These are phyloP conservation scores for Neocucurbitaria cava DNA, from an alignment of 2,329 filamentous ascomycete species.

Conservation along the genomic window DNA sequence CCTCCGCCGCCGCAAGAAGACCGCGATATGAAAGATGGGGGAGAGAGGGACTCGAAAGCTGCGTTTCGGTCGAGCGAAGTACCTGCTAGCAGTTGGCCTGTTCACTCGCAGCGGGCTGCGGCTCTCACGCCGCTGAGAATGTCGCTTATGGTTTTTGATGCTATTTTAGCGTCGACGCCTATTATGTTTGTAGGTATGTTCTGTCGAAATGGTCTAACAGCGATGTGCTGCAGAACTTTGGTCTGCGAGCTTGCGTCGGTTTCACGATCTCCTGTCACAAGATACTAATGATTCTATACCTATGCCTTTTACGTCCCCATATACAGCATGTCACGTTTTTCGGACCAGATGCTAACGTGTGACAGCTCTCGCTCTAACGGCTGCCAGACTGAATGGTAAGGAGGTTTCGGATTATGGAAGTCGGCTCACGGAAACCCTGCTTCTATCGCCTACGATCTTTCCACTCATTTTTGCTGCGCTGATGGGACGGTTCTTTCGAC, in stretches of 20 bases:
- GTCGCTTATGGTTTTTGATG: constrained; percentile 29
- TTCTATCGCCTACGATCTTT: constrained; percentile 38
- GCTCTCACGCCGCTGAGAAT: constrained; percentile 26
- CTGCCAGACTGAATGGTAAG: constrained; percentile 29
- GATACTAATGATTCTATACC: neutral
- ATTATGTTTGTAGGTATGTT: constrained; percentile 35
- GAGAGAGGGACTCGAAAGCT: constrained; percentile 6
- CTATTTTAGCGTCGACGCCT: constrained; percentile 31
- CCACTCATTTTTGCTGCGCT: constrained; percentile 39
- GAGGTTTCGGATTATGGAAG: constrained; percentile 19
- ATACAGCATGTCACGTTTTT: neutral
- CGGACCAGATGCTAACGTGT: constrained; percentile 6
- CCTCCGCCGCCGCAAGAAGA: no score
- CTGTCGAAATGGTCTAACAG: neutral
- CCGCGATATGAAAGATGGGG: constrained; percentile 4
- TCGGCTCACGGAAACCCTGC: constrained; percentile 23
- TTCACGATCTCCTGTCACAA: neutral
- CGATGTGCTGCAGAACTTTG: neutral
- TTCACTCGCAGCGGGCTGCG: constrained; percentile 24
- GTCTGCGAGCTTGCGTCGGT: neutral
- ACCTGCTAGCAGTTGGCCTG: constrained; percentile 18
- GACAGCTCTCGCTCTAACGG: constrained; percentile 32
- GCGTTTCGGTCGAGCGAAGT: neutral
- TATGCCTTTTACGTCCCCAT: neutral
- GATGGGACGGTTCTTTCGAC: constrained; percentile 38